Evolutionary conservation across 1,284 basidiomycete genomes (phyloP).

Genomic region (Malassezia sp.): DNA sequence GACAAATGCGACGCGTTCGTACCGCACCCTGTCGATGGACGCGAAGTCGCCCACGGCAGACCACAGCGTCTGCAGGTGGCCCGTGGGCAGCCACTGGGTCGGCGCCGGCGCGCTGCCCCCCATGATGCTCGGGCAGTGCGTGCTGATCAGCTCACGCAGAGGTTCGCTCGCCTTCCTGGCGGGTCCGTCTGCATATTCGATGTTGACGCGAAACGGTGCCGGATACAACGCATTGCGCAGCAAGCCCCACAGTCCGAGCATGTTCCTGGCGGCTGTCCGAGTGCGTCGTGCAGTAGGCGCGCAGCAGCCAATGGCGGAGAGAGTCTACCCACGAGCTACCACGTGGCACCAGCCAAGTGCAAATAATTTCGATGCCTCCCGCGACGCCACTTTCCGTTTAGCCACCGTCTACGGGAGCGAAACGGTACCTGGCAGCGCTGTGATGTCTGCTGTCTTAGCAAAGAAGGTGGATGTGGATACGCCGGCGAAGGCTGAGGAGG

Average conservation of each 20-base stretch:
- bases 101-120: constrained; percentile 18
- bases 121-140: constrained; percentile 8
- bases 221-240: constrained; percentile 5
- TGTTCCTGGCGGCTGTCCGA: too few species aligned
- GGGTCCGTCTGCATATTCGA: constrained; percentile 1
- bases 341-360: not conserved
- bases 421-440: too few species aligned
- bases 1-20: constrained; percentile 34
- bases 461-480: not conserved
- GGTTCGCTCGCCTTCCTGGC: not conserved
- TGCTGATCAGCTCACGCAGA: not conserved
- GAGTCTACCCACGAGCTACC: too few species aligned
- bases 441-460: too few species aligned
- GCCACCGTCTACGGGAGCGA: too few species aligned
- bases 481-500: not conserved
- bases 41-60: constrained; percentile 28
- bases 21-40: constrained; percentile 29
- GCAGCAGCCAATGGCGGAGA: too few species aligned
- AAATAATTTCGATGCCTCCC: too few species aligned
- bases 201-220: not conserved
- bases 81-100: constrained; percentile 29
- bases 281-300: too few species aligned
- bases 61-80: constrained; percentile 43
- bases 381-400: too few species aligned
- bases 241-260: not conserved